Evolutionary conservation across 1,284 basidiomycete species (phyloP), one percentile per base, ranked within the genome.

Genomic region (Trichosporon sp.): DNA sequence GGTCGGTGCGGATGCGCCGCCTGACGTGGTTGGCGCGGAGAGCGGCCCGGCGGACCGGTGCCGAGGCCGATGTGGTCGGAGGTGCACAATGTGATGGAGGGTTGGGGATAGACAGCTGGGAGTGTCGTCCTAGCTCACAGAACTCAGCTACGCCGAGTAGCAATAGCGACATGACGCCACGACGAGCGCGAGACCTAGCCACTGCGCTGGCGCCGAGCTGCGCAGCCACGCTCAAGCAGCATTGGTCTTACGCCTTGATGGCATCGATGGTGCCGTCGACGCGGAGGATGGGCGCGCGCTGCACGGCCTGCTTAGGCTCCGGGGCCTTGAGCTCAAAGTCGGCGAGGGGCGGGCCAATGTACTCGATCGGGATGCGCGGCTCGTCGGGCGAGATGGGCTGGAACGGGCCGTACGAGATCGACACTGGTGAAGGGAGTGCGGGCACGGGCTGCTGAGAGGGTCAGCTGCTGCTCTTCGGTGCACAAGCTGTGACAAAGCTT

Each of bases 321-420:
- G 59, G 59, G 5, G 59, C 59, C 31, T 35, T 35, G 12, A 63
- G 59, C 14, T 63, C 59, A n/a, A 63, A 63, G 59, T 63, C 32
- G 14, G 16, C 14, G 31, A 35, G 59, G 5, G 59, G 59, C 31
- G 59, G 59, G 14, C 59, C 59, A 10, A 63, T 63, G 59, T 63
- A 63, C 32, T 63, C 59, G 59, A 63, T 63, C 59, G 59, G 59
- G 16, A 63, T 63, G 31, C 59, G 59, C 7, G 59, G 59, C 31
- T 63, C 59, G 59, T 63, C 59, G 4, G 59, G 59, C 31, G 59
- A 63, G 32, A 63, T 63, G 59, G 59, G 59, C 59, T 63, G 59
- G 59, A 63, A 63, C 14, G 59, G 59, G 16, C 59, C 59, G 59
- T 63, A 63, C 59, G 59, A 63, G 59, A 63, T 63, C 59, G 59